phyloP scores from a whole-genome alignment of 2,329 filamentous ascomycete species.

The Diaporthe ilicicola region DNA sequence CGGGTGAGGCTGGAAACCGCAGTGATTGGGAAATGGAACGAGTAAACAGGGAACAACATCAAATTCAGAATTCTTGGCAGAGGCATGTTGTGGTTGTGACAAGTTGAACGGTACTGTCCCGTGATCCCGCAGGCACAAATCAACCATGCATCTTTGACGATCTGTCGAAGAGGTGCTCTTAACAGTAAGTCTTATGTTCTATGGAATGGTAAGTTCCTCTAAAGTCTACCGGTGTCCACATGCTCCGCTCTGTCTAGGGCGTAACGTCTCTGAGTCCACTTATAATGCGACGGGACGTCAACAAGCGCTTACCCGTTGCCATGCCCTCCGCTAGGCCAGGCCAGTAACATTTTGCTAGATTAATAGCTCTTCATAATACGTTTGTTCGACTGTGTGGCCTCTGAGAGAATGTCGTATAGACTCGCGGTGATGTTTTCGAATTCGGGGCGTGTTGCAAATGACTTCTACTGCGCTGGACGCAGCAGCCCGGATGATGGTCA shows the following conservation, averaged over 20 bases:
- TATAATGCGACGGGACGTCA: neutral
- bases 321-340: neutral
- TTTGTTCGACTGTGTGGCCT: neutral
- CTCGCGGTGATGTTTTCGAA: neutral
- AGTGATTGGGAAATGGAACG: neutral
- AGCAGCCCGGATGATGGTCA: neutral
- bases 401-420: neutral
- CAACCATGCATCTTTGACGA: neutral
- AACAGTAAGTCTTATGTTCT: slow-evolving; percentile 21
- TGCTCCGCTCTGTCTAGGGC: slow-evolving; percentile 21
- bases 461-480: slow-evolving; percentile 1
- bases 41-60: neutral
- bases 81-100: neutral
- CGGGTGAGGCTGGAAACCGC: neutral
- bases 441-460: neutral
- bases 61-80: neutral
- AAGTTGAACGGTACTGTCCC: neutral
- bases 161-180: neutral
- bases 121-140: neutral
- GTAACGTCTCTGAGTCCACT: neutral
- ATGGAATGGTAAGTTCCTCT: slow-evolving; percentile 21
- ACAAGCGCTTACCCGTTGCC: neutral
- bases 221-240: slow-evolving; percentile 22
- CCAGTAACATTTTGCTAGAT: neutral
- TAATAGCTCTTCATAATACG: slow-evolving; percentile 18